Evolutionary conservation across 257 asterid genomes (phyloP), one percentile per base, ranked within the genome.

Genomic region (Osmanthus fragrans): DNA sequence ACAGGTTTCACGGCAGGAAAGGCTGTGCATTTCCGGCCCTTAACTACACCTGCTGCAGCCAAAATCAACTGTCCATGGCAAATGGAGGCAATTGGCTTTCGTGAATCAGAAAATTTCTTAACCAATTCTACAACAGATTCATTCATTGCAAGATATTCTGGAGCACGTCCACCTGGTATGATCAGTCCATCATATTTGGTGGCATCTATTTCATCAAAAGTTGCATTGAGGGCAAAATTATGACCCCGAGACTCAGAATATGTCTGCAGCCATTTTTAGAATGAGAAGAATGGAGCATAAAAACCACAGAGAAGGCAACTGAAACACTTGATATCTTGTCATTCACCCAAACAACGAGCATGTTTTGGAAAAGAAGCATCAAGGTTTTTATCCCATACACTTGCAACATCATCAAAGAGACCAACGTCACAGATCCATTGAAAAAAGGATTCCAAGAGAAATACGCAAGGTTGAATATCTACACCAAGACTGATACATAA

Each of bases 131-230:
- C 66, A 30, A 95, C 97, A 18, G 93, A 83, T 85, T 87, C 88
- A 77, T 90, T 80, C 82, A 91, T 71, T 16, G 98, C 97, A 34
- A 95, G 96, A 86, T 95, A 95, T 76, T 95, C 99, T 15, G 97
- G 98, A 75, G 98, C 99, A 79, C 99, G 97, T 60, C 99, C 99
- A 68, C 98, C 98, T 21, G 97, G 96, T 77, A 95, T 90, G 66
- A 95, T 73, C 79, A 95, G 77, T 40, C 99, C 99, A 78, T 95
- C 97, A 78, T 95, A 95, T 63, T 81, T 89, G 81, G 86, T 8
- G 66, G 86, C 82, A 29, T 93, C 94, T 36, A 91, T 65, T 78
- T 91, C 97, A 76, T 88, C 90, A 54, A 95, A 91, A 56, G 91
- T 89, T 73, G 99, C 98, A 81, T 95, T 95, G 42, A 95, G 91